Percentiles rank a stretch among this genome's conserved stretches.
Conservation (phyloP, 495 filamentous ascomycete genomes). For the Corynascus novoguineensis region DNA sequence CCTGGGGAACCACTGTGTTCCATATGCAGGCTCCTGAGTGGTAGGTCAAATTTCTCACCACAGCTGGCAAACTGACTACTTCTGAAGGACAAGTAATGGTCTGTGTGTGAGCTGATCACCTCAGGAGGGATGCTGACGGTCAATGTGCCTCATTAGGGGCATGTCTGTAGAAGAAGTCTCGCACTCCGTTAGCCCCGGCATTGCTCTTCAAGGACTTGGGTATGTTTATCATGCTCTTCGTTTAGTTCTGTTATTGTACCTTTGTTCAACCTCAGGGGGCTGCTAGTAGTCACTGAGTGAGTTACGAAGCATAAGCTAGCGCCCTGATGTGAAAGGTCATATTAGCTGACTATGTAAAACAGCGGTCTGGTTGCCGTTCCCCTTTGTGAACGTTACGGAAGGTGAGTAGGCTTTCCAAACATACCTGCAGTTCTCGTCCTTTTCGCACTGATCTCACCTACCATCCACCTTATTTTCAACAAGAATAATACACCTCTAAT, state of each 20-base stretch:
- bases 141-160: slow-evolving; percentile 14
- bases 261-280: no score
- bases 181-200: slow-evolving; percentile 45
- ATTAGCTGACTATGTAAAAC: no score
- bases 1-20: slow-evolving; percentile 47
- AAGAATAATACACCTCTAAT: no score
- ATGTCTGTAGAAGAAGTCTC: slow-evolving; percentile 40
- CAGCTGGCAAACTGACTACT: not conserved
- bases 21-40: slow-evolving; percentile 45
- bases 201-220: slow-evolving; percentile 50
- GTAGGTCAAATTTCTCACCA: slow-evolving; percentile 12
- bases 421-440: not conserved
- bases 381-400: slow-evolving; percentile 44
- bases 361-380: slow-evolving; percentile 51
- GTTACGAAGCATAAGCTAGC: no score
- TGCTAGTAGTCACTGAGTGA: no score
- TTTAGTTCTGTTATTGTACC: no score
- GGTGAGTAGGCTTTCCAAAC: not conserved
- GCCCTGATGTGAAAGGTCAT: no score
- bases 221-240: no score
- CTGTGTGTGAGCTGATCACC: no score
- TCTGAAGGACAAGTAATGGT: not conserved
- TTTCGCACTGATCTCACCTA: no score
- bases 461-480: no score
- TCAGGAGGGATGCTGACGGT: no score